These are phyloP conservation scores for Sporothrix sp. DNA, from an alignment of 2,329 filamentous ascomycete genomes.

Conservation along the genomic window DNA sequence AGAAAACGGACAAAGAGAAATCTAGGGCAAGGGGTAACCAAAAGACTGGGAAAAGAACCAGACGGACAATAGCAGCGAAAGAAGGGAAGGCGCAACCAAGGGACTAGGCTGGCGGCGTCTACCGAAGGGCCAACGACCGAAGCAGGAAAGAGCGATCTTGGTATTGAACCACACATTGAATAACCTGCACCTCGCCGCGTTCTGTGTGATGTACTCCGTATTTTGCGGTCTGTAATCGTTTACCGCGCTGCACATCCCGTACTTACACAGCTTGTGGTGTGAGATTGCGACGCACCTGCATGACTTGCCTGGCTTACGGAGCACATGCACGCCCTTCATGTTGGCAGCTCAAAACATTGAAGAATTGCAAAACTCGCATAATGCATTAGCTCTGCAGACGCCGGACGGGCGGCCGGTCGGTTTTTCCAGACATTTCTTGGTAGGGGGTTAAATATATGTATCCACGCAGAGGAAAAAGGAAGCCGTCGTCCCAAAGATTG, in stretches of 20 bases:
- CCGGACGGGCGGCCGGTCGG: neutral
- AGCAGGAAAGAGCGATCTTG: neutral
- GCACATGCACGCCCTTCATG: neutral
- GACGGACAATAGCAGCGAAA: neutral
- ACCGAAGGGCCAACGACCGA: conserved; percentile 1
- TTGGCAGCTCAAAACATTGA: too few species aligned
- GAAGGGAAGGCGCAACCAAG: neutral
- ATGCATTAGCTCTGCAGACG: too few species aligned
- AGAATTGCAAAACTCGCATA: too few species aligned
- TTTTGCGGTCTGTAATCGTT: too few species aligned
- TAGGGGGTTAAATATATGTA: neutral
- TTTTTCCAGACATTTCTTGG: neutral
- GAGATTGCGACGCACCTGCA: too few species aligned
- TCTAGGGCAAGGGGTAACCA: neutral
- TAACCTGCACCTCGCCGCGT: too few species aligned
- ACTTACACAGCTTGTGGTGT: neutral
- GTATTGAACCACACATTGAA: neutral
- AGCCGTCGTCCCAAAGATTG: too few species aligned
- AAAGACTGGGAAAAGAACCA: neutral
- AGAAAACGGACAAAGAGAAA: neutral
- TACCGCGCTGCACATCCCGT: too few species aligned
- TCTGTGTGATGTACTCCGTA: neutral
- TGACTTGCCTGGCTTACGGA: too few species aligned
- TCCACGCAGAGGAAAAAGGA: neutral
- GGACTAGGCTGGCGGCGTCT: conserved; percentile 3